Evolutionary conservation across 257 asterid species (phyloP), one percentile per base, ranked within the genome.

Genomic region (Paulownia fortunei): DNA sequence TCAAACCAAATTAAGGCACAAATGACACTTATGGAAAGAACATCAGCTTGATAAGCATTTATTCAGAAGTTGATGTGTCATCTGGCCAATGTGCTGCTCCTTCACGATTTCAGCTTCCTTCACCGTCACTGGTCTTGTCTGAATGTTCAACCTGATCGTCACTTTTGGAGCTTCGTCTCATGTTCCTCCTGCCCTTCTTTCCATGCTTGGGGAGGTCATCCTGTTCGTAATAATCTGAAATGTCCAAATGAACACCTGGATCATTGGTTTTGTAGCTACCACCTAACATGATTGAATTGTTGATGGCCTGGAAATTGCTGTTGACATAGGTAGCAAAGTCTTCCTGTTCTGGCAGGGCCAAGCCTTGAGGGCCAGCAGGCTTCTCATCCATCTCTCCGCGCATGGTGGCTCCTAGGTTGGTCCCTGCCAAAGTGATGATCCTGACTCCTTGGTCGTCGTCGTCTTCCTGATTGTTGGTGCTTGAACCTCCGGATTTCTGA

Each of bases 231-330:
- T 80, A 82, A 34, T 96, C 98, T 3, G 90, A 39, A 69, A 96
- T 70, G 72, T 92, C 93, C 88, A 96, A 66, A 83, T 93, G 99
- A 27, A 96, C 96, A 13, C 99, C 99, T 0, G 99, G 99, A 80
- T 96, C 96, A 18, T 96, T 86, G 4, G 96, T 86, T 16, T 78
- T 55, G 76, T 93, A 92, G 82, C 87, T 87, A 7, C 98, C 97
- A 2, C 91, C 97, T 13, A 96, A 13, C 97, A 96, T 96, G 85
- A 96, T 89, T 0, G 99, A 96, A 59, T 96, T 96, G 89, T 93
- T 96, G 80, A 93, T 74, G 59, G 98, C 92, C 63, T 96, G 99
- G 78, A 93, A 93, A 79, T 96, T 96, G 88, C 96, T 96, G 74
- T 93, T 96, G 34, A 92, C 92, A 8, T 83, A 93, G 1, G 97